Percentiles rank a stretch among this genome's conserved stretches.
These are phyloP conservation scores for Zelonia costaricensis DNA, from an alignment of 208 protist genomes.

Conservation along the genomic window DNA sequence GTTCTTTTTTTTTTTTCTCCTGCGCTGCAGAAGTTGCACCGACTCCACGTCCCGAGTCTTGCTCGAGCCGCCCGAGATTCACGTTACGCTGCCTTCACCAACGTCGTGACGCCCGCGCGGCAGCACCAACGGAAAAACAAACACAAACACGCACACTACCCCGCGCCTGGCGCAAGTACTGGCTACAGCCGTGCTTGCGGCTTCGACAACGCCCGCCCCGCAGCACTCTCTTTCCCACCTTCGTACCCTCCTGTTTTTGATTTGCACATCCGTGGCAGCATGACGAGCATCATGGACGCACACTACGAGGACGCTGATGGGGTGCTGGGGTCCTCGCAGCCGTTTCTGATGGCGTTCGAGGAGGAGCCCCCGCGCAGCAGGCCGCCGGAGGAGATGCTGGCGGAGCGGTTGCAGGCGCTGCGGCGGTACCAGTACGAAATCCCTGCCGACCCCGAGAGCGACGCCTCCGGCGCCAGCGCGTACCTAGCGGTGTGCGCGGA, in stretches of 20 bases:
- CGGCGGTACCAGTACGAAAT: slow-evolving; percentile 52
- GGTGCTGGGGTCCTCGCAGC: slow-evolving; percentile 24
- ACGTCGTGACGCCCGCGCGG: too few relatives aligned
- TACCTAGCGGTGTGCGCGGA: slow-evolving; percentile 65
- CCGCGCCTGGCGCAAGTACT: too few relatives aligned
- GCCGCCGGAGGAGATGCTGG: slow-evolving; percentile 67
- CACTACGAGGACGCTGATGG: not conserved
- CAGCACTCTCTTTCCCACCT: too few relatives aligned
- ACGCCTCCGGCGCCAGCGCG: slow-evolving; percentile 59
- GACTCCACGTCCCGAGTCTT: too few relatives aligned
- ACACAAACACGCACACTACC: too few relatives aligned
- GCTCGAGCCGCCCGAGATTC: too few relatives aligned
- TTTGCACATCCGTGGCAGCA: not conserved
- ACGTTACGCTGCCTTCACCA: too few relatives aligned
- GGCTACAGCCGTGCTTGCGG: too few relatives aligned
- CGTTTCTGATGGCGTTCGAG: slow-evolving; percentile 56
- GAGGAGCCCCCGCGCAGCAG: slow-evolving; percentile 55
- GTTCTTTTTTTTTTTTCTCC: not conserved
- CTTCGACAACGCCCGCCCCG: too few relatives aligned
- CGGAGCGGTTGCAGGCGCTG: slow-evolving; percentile 58
- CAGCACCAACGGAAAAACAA: too few relatives aligned
- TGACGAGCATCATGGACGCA: slow-evolving; percentile 1
- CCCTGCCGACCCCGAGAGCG: slow-evolving; percentile 60
- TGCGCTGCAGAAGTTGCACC: too few relatives aligned
- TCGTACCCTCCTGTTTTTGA: too few relatives aligned